phyloP scores from a whole-genome alignment of 257 asterid species.

The Solanum dulcamara region DNA sequence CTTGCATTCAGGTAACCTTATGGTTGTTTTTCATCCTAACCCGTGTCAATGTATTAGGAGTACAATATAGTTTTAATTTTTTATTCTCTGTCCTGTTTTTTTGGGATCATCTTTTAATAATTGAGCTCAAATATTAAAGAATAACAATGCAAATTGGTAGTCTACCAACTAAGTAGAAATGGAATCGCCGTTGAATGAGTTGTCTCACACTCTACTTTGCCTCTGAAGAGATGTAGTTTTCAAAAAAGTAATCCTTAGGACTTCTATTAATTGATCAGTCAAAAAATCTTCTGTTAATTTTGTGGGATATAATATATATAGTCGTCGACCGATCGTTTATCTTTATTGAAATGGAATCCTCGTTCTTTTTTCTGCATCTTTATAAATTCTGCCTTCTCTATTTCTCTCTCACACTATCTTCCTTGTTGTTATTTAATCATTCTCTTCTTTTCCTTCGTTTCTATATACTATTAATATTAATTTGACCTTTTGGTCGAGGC shows the following conservation, averaged over 20 bases:
- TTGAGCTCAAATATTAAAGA: neutral
- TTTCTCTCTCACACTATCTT: neutral
- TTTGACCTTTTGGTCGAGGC: neutral
- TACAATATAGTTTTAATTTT: neutral
- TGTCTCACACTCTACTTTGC: neutral
- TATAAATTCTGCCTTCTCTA: neutral
- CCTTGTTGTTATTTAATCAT: neutral
- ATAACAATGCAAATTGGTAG: neutral
- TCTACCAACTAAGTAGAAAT: neutral
- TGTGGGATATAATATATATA: neutral
- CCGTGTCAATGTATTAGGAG: neutral
- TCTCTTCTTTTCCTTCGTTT: neutral
- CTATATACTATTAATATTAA: neutral
- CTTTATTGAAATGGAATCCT: neutral
- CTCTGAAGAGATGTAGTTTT: neutral
- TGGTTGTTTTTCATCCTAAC: neutral
- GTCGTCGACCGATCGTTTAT: neutral
- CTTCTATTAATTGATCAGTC: neutral
- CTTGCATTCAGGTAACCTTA: constrained; percentile 83
- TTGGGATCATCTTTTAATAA: neutral
- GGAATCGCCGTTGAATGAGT: neutral
- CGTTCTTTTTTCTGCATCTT: neutral
- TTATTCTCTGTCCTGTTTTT: neutral
- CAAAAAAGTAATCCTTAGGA: neutral
- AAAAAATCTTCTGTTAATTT: neutral